These are phyloP conservation scores for Aspergillus ibericus DNA, from an alignment of 2,329 filamentous ascomycete genomes.

Conservation along the genomic window DNA sequence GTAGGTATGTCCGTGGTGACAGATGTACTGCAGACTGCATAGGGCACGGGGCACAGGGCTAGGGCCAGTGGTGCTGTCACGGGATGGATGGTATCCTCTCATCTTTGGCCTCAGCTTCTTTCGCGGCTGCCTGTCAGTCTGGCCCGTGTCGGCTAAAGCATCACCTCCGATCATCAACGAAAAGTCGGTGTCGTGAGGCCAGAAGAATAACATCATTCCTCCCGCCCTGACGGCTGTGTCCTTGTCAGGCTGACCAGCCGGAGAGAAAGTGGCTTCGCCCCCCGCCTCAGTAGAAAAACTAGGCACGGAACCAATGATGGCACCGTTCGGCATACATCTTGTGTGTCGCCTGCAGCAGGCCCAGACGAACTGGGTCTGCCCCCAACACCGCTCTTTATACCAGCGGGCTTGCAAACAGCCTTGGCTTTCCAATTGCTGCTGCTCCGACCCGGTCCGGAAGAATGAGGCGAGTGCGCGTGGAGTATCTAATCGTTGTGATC, in stretches of 20 bases:
- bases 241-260: not conserved
- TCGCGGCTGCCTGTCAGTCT: not conserved
- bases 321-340: not conserved
- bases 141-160: not conserved
- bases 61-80: constrained; percentile 9
- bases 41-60: constrained; percentile 13
- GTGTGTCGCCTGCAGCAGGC: not conserved
- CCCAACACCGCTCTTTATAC: constrained; percentile 16
- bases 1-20: too few species aligned
- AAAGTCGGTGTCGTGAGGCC: constrained; percentile 8
- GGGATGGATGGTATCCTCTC: not conserved
- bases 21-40: constrained; percentile 2
- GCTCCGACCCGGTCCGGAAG: constrained; percentile 12
- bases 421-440: constrained; percentile 13
- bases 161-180: not conserved
- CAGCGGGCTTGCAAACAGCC: constrained; percentile 9
- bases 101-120: not conserved
- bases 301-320: not conserved
- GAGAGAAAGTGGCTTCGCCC: not conserved
- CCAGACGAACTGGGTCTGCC: constrained; percentile 1
- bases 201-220: not conserved
- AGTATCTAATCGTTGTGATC: constrained; percentile 14
- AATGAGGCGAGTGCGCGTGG: constrained; percentile 24
- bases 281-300: not conserved
- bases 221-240: not conserved